Evolutionary conservation across 305 asterid species (phyloP).

Genomic region (Fraxinus paxiana): DNA sequence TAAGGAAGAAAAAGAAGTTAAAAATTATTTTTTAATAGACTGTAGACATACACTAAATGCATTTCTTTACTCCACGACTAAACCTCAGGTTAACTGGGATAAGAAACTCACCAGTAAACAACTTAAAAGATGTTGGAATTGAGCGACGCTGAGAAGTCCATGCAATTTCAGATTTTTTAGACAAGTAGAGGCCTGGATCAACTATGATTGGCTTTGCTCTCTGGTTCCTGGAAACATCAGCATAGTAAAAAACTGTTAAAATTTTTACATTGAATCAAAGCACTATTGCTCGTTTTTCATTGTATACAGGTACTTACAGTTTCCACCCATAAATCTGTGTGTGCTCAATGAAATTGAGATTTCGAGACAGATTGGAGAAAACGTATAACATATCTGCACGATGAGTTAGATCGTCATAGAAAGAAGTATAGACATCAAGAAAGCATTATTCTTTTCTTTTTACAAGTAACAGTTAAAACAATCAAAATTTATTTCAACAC

Average conservation of each 20-base stretch:
- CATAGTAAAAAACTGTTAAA: constrained; percentile 4
- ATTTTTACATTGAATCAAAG: not conserved
- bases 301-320: constrained; percentile 48
- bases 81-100: not conserved
- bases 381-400: constrained; percentile 83
- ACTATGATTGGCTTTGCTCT: constrained; percentile 85
- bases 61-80: not conserved
- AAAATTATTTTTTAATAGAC: not conserved
- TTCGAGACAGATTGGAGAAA: constrained; percentile 74
- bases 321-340: constrained; percentile 81
- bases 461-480: constrained; percentile 9
- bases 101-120: constrained; percentile 69
- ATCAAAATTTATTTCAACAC: constrained; percentile 15
- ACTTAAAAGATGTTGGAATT: constrained; percentile 72
- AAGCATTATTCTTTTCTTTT: not conserved
- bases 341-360: constrained; percentile 86
- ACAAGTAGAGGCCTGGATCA: constrained; percentile 89
- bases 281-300: not conserved
- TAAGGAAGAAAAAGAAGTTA: not conserved
- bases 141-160: constrained; percentile 86
- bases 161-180: constrained; percentile 78
- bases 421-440: not conserved
- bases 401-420: not conserved
- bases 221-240: constrained; percentile 58
- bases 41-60: not conserved